Conservation (phyloP, 345 rosid genomes). For the Eucalyptus marginata region DNA sequence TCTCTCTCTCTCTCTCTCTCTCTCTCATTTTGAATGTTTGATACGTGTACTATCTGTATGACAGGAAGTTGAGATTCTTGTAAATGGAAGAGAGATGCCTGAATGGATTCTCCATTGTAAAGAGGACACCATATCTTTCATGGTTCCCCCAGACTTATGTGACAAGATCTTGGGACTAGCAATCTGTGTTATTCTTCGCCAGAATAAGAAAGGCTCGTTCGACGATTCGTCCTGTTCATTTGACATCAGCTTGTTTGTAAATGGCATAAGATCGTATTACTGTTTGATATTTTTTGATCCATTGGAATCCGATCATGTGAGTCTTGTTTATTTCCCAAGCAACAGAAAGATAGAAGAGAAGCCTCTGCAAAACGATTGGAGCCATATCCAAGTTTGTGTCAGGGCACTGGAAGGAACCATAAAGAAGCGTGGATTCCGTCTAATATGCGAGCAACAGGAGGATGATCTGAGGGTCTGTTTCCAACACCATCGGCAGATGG, state of each 20-base stretch:
- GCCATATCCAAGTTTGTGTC: neutral
- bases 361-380: neutral
- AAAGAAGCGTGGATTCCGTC: neutral
- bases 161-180: neutral
- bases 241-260: no score
- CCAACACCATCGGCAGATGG: neutral
- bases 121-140: neutral
- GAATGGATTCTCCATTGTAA: neutral
- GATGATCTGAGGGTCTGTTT: neutral
- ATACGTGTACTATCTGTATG: neutral
- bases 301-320: no score
- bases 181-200: neutral
- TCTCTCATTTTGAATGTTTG: neutral
- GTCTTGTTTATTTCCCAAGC: no score
- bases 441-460: neutral
- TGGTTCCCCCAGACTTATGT: neutral
- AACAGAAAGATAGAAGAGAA: neutral
- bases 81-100: neutral
- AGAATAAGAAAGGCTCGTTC: neutral
- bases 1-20: no score
- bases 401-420: accelerated
- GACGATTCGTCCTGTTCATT: no score
- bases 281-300: no score
- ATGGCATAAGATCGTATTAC: no score
- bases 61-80: neutral